Evolutionary conservation across 2,329 filamentous ascomycete genomes (phyloP), one percentile per base, ranked within the genome.

Genomic region (Onygena corvina): DNA sequence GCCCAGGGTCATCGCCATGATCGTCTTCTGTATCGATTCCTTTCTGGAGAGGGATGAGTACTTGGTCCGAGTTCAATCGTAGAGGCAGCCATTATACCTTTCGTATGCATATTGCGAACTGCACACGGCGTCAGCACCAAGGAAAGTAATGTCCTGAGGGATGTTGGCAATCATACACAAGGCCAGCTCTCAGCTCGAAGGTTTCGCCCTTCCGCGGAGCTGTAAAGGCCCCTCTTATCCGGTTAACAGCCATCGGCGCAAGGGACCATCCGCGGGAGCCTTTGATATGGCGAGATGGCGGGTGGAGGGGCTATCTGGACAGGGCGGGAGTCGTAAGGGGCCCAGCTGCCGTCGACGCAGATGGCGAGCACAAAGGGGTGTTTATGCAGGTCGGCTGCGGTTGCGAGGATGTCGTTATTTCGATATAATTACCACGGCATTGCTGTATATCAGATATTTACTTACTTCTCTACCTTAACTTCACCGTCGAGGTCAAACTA

Each of bases 1-100:
- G 67, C 92, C 92, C 59, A 98, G 69, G 1, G 92, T 98, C 92
- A 98, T 98, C 65, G 92, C 89, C 89, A 96, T 96, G 72, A 98
- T 98, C 56, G 92, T 98, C 76, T 94, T 96, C 67, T 98, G 92
- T 60, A 98, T 98, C 20, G 92, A 86, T 74, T 98, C 92, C 70
- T 98, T 98, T 62, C 88, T 79, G 54, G 40, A 49, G 34, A 23
- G 52, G 36, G 51, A 67, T 67, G 60, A 66, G 61, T 48, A 47
- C 46, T n/a, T 33, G 14, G 36, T 33, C 31, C 48, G 47, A 20
- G 14, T 9, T 21, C 31, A n/a, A 57, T 34, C 16, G 30, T 27
- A 18, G 21, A 20, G 21, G 12, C 21, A 35, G 16, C 35, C 40
- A 11, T 31, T 51, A 21, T 68, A 80, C 76, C 80, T 83, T 78